Evolutionary conservation across 2,329 filamentous ascomycete genomes (phyloP).

Genomic region (Arthrobotrys pseudoclavata): DNA sequence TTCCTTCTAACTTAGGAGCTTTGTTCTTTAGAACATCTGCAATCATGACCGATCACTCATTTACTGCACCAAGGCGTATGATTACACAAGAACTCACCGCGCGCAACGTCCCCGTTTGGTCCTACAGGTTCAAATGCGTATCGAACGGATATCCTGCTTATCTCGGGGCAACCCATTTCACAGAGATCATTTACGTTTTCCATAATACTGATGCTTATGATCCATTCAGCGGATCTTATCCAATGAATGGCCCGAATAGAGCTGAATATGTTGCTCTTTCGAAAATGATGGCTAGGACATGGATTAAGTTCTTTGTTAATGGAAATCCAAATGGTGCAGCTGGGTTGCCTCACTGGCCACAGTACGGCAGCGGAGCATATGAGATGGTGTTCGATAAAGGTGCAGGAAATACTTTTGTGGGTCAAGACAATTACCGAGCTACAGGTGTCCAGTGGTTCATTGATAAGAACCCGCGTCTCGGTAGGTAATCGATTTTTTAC

Average conservation of each 20-base stretch:
- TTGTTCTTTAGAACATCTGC: conserved; percentile 72
- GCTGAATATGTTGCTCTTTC: conserved; percentile 59
- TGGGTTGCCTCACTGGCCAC: conserved; percentile 63
- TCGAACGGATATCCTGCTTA: conserved; percentile 68
- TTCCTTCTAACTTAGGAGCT: conserved; percentile 65
- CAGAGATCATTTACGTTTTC: conserved; percentile 65
- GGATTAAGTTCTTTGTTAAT: conserved; percentile 28
- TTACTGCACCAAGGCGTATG: conserved; percentile 72
- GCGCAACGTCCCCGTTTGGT: conserved; percentile 70
- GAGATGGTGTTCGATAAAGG: conserved; percentile 65
- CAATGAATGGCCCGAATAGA: conserved; percentile 58
- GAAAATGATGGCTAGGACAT: conserved; percentile 41
- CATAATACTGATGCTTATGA: conserved; percentile 59
- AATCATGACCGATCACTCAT: conserved; percentile 71
- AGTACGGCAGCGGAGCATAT: conserved; percentile 62
- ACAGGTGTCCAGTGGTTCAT: conserved; percentile 65
- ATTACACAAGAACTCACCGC: conserved; percentile 71
- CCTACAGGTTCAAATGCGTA: conserved; percentile 75
- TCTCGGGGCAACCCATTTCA: conserved; percentile 71
- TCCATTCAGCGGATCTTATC: conserved; percentile 27
- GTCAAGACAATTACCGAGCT: conserved; percentile 65
- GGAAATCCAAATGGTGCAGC: conserved; percentile 26
- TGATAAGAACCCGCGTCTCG: neutral
- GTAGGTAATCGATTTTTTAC: conserved; percentile 2
- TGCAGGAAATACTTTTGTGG: conserved; percentile 64